Evolutionary conservation across 495 filamentous ascomycete species (phyloP).

Genomic region (Hypoxylon perforatum): DNA sequence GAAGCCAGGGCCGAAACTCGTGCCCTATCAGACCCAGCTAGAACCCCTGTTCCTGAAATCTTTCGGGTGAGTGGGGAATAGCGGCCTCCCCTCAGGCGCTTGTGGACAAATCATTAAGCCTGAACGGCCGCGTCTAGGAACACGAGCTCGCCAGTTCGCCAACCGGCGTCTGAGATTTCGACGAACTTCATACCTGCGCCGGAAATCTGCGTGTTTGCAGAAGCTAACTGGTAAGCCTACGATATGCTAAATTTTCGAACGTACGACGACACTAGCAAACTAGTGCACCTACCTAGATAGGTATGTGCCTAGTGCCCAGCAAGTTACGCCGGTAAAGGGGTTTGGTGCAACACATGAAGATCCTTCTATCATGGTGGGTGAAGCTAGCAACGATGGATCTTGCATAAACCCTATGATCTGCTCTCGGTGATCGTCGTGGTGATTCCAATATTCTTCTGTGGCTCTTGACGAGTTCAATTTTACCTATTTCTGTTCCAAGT

Average conservation of each 20-base stretch:
- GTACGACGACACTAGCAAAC: slow-evolving; percentile 15
- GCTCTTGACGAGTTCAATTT: slow-evolving; percentile 17
- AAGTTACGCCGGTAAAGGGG: slow-evolving; percentile 7
- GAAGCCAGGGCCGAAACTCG: neutral
- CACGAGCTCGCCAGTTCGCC: slow-evolving; percentile 10
- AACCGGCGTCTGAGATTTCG: slow-evolving; percentile 27
- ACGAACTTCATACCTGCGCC: slow-evolving; percentile 16
- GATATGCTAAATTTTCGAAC: slow-evolving; percentile 3
- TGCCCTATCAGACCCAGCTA: slow-evolving; percentile 29
- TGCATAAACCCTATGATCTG: slow-evolving; percentile 40
- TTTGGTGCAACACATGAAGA: slow-evolving; percentile 1
- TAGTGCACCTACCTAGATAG: too few relatives aligned
- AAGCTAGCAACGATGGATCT: slow-evolving; percentile 21
- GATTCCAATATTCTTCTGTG: slow-evolving; percentile 13
- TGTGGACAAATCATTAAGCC: slow-evolving; percentile 33
- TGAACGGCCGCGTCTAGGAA: slow-evolving; percentile 30
- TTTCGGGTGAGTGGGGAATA: slow-evolving; percentile 27
- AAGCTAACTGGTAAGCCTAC: slow-evolving; percentile 4
- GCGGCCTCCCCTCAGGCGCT: slow-evolving; percentile 14
- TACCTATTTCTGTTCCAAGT: slow-evolving; percentile 11
- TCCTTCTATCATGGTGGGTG: slow-evolving; percentile 17
- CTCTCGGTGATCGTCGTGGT: slow-evolving; percentile 26
- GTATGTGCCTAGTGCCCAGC: slow-evolving; percentile 1
- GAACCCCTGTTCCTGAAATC: slow-evolving; percentile 14
- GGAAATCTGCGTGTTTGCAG: neutral